These are phyloP conservation scores for Gonapodya prolifera DNA, from an alignment of 192 early-diverging fungal species.

Conservation along the genomic window DNA sequence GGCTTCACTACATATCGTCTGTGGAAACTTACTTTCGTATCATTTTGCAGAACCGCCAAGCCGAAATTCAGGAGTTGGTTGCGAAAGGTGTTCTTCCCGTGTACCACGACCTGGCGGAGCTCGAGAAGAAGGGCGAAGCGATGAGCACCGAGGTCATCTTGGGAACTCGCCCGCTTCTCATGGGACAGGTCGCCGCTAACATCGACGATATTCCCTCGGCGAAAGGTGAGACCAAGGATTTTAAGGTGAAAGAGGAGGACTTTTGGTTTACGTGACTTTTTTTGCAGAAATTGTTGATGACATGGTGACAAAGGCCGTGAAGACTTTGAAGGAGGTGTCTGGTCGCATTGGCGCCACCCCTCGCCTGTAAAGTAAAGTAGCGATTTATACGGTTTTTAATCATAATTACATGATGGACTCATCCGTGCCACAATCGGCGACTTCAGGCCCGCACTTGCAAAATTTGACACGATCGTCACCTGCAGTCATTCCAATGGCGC, in stretches of 20 bases:
- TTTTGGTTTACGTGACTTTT: too few species aligned
- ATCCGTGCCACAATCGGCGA: too few species aligned
- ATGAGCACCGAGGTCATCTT: slow-evolving; percentile 3
- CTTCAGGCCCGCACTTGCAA: too few species aligned
- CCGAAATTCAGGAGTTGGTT: neutral
- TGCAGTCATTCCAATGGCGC: too few species aligned
- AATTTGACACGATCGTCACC: too few species aligned
- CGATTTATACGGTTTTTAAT: too few species aligned
- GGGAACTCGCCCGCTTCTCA: slow-evolving; percentile 15
- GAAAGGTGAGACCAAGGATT: too few species aligned
- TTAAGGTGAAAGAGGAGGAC: too few species aligned
- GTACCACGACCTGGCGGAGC: neutral
- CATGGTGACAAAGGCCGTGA: slow-evolving; percentile 21
- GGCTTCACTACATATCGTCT: too few species aligned
- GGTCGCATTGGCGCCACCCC: neutral
- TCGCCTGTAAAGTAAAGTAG: neutral
- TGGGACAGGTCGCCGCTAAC: slow-evolving; percentile 31
- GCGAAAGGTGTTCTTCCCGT: neutral
- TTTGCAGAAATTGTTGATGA: slow-evolving; percentile 32
- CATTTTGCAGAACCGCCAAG: neutral
- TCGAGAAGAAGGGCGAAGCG: slow-evolving; percentile 8
- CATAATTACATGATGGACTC: too few species aligned
- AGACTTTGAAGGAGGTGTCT: slow-evolving; percentile 9
- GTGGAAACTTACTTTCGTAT: too few species aligned
- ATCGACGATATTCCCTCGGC: slow-evolving; percentile 26